Base-by-base conservation (phyloP, 2,329 filamentous ascomycete species). In the Pseudogymnoascus sp. region DNA sequence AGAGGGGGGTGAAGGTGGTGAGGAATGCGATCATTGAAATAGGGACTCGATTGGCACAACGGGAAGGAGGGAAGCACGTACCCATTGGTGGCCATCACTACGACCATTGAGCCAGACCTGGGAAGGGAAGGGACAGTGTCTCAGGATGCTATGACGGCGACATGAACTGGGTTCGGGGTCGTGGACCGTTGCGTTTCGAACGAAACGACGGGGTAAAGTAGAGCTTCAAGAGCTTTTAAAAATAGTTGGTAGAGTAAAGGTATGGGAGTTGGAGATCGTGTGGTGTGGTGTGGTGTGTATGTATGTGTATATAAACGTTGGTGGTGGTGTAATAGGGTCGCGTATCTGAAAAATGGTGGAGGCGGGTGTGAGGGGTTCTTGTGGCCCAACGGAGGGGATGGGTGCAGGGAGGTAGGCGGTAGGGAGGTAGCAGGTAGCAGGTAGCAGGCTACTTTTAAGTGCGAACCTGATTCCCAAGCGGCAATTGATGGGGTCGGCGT, bases 41-140 rank as follows among this genome's bases (percentile, higher is more conserved):
- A 61, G 60, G 34, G 34, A 43, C 23, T 43, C 60, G 37, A 61
- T 37, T 39, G 37, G 60, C 34, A 60, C 6, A 25, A 25, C 13
- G 23, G 34, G 48, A 16, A 54, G 34, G 57, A 61, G 63, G 48
- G 41, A 63, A 62, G 63, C 61, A 73, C 71, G 62, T 70, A 73
- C 71, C 70, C 70, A 69, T 71, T 72, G 65, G 67, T 68, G 25
- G 69, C 67, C 71, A 72, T 73, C 67, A 67, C 68, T 65, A 69
- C 66, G 67, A 72, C 68, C 69, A 71, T 71, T 48, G 60, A 63
- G 43, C 23, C 63, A 57, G 51, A 13, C 51, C 51, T 34, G 51
- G 51, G 51, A 57, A 21, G 51, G 51, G 51, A 57, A 21, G 51
- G 51, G 51, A 57, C 51, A 57, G 51, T 57, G 51, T 57, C 51